phyloP scores from a whole-genome alignment of 768 basidiomycete species.

The Lactarius tabidus region DNA sequence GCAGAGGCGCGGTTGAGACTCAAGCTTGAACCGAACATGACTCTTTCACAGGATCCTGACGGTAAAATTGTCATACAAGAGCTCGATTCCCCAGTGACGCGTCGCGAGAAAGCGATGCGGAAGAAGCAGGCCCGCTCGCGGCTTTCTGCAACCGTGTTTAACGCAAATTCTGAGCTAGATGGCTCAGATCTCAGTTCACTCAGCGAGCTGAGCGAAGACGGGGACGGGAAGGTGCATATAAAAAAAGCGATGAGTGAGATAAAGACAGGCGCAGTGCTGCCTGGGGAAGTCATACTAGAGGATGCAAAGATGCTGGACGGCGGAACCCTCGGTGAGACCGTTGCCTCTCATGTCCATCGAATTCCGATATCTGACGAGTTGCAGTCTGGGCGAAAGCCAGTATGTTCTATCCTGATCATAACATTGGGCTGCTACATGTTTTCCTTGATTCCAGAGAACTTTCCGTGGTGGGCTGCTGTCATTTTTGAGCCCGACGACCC shows the following conservation, averaged over 20 bases:
- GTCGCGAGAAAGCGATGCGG: constrained; percentile 52
- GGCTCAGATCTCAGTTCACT: constrained; percentile 25
- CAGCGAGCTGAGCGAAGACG: constrained; percentile 23
- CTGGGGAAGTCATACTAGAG: constrained; percentile 35
- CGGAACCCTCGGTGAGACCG: constrained; percentile 61
- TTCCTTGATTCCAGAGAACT: constrained; percentile 47
- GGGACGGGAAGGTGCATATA: constrained; percentile 6
- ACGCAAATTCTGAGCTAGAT: constrained; percentile 8
- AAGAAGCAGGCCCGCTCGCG: constrained; percentile 33
- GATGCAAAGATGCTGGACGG: constrained; percentile 40
- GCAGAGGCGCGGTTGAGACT: constrained; percentile 14
- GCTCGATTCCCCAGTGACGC: constrained; percentile 66
- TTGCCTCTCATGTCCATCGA: neutral
- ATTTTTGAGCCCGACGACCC: constrained; percentile 61
- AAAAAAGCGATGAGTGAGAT: constrained; percentile 15
- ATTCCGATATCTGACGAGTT: constrained; percentile 3
- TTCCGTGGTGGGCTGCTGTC: constrained; percentile 87
- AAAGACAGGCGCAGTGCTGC: constrained; percentile 22
- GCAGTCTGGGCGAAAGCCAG: constrained; percentile 84
- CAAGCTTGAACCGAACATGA: constrained; percentile 20
- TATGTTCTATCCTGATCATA: constrained; percentile 33
- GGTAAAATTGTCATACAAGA: constrained; percentile 64
- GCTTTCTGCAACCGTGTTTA: constrained; percentile 19
- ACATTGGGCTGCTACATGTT: neutral
- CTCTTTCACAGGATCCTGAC: constrained; percentile 34